Conservation (phyloP, 345 rosid genomes). For the Bruguiera parviflora region DNA sequence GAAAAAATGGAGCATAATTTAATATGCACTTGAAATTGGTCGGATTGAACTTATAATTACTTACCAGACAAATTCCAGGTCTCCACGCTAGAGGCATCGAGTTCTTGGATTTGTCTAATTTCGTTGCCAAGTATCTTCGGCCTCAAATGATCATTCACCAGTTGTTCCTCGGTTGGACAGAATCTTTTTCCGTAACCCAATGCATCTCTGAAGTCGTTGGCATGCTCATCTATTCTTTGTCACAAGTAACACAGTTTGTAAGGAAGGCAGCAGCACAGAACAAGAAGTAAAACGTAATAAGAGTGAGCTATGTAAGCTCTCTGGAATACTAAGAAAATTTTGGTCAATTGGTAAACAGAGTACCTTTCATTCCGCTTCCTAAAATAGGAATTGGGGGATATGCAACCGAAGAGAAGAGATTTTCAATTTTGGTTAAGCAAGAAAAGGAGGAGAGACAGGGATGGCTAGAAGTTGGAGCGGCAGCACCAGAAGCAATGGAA, state of each 20-base stretch:
- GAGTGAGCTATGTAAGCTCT: too few species aligned
- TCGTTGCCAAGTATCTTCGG: neutral
- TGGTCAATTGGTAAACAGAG: neutral
- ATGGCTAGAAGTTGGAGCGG: neutral
- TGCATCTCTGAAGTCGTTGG: too few species aligned
- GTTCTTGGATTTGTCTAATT: neutral
- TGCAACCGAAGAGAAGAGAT: neutral
- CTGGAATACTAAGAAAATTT: neutral
- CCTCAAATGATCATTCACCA: neutral
- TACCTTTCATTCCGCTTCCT: neutral
- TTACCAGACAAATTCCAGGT: conserved; percentile 6
- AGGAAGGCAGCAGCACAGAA: neutral
- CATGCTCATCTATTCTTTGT: neutral
- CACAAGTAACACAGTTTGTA: neutral
- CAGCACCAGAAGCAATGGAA: neutral
- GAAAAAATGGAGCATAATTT: neutral
- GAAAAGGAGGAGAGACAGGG: neutral
- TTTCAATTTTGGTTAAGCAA: neutral
- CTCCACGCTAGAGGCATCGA: neutral
- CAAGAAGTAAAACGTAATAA: neutral
- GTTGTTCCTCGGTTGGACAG: neutral
- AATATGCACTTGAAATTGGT: neutral
- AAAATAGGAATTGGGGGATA: neutral
- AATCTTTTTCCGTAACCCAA: neutral
- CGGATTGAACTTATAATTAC: neutral